Evolutionary conservation across 1,139 yeast species (phyloP), one percentile per base, ranked within the genome.

Genomic region (Zygosaccharomyces pseudobailii): DNA sequence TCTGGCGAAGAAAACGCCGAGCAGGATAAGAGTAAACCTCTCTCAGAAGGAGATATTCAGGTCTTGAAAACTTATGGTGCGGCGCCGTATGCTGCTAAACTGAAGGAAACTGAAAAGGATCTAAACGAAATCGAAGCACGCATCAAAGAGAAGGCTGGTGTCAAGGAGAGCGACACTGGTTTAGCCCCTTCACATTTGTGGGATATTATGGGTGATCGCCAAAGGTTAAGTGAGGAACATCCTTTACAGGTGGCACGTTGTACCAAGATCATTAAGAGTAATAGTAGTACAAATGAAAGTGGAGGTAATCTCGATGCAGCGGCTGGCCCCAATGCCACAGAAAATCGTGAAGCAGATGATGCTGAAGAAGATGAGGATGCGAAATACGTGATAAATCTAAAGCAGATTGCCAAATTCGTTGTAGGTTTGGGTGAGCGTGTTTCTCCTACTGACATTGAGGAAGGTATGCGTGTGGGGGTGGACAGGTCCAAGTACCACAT

Each of bases 381-480:
- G 42, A 88, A 92, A 68, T 94, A 92, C 68, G 96, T 94, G 52
- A 94, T 92, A 66, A 94, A 94, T 69, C 84, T 92, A 66, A 94
- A 92, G 70, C 99, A 94, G 68, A 90, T 92, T 61, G 99, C 99
- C 57, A 92, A 92, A 70, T 92, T 92, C 67, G 97, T 92, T 47
- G 98, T 92, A 44, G 95, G 94, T 6, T 76, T 92, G 53, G 99
- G 97, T 40, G 97, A 94, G 66, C 79, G 96, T 55, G 97, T 94
- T 13, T 86, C 96, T 27, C 98, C 98, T 32, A 92, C 98, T 1
- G 99, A 92, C 77, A 90, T 92, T 52, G 98, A 92, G 71, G 98
- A 94, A 71, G 98, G 98, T 42, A 94, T 92, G 98, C 80, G 98
- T 67, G 97, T 92, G 40, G 99, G 98, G 62, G 98, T 92, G 51